phyloP scores from a whole-genome alignment of 2,329 filamentous ascomycete species.

The Phyllosticta paracitricarpa region DNA sequence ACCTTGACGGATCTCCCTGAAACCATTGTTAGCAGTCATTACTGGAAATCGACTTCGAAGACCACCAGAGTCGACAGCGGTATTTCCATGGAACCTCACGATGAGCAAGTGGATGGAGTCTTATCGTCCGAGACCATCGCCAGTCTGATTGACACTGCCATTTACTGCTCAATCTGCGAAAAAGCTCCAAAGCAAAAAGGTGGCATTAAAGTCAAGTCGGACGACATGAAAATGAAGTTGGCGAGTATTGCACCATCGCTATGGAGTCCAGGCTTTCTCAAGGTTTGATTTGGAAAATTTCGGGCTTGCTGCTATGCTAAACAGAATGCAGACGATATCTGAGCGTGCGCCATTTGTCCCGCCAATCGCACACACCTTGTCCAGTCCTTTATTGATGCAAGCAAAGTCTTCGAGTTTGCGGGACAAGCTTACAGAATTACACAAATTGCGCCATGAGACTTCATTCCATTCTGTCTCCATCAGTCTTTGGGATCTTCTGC shows the following conservation, averaged over 20 bases:
- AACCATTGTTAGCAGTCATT: not conserved
- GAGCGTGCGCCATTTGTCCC: constrained; percentile 13
- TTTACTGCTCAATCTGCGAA: constrained; percentile 27
- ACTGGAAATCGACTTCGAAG: not conserved
- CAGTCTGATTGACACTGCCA: constrained; percentile 24
- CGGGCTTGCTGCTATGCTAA: not conserved
- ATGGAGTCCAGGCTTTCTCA: constrained; percentile 30
- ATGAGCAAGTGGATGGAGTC: not conserved
- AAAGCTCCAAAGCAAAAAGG: constrained; percentile 14
- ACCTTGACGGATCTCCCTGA: not conserved
- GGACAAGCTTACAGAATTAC: constrained; percentile 8
- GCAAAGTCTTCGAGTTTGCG: constrained; percentile 12
- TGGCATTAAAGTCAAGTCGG: constrained; percentile 23
- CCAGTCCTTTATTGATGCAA: constrained; percentile 11
- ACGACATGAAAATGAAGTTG: constrained; percentile 24
- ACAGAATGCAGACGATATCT: constrained; percentile 2
- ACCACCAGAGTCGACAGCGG: not conserved
- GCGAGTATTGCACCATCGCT: constrained; percentile 29
- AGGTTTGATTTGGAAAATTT: constrained; percentile 15
- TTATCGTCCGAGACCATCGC: not conserved
- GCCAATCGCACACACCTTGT: constrained; percentile 13
- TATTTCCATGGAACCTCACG: not conserved
- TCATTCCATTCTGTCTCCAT: constrained; percentile 1
- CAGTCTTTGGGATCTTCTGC: constrained; percentile 8
- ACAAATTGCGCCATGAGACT: not conserved